Base-by-base conservation (phyloP, 495 filamentous ascomycete species). In the Tuber borchii region DNA sequence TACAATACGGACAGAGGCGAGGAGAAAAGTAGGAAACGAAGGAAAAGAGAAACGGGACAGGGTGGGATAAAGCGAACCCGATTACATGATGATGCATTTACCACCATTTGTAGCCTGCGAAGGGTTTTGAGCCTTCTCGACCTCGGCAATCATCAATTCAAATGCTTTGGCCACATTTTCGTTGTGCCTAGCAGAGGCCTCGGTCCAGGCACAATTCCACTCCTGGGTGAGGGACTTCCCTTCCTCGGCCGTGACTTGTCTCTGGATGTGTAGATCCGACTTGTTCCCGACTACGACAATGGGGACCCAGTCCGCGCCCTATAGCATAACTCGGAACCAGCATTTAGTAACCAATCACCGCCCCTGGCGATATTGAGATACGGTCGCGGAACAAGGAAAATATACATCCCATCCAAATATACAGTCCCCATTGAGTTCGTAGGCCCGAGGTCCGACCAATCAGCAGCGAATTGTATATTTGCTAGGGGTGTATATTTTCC, bases 271-370 rank as follows among this genome's bases (percentile, higher is more conserved):
- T 69, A 99, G 88, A 84, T 99, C 95, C 79, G 90, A 93, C 86
- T 99, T 99, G 86, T 99, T 99, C 77, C 93, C 95, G 34, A 99
- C 95, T 71, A 99, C 90, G 77, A 95, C 92, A 79, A 98, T 90
- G 20, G 95, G 96, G 75, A 97, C 93, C 86, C 89, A 91, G 74
- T 97, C 94, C 65, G 93, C 91, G 80, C 96, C 95, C 95, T 99
- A 74, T 56, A 46, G 42, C 26, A 31, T 69, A 70, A 46, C 45
- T 26, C 48, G 34, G 22, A 71, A 56, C 56, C 65, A 83, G 46
- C 31, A 65, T 65, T 74, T 71, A 73, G 65, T 5, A 70, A 75
- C 73, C 61, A 40, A 19, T 71, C 1, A 46, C 69, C 44, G 68
- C 26, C 78, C 43, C 22, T 43, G 48, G 43, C 45, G 46, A 71